These are phyloP conservation scores for Tagetes erecta DNA, from an alignment of 129 eudicot genomes.

Conservation along the genomic window DNA sequence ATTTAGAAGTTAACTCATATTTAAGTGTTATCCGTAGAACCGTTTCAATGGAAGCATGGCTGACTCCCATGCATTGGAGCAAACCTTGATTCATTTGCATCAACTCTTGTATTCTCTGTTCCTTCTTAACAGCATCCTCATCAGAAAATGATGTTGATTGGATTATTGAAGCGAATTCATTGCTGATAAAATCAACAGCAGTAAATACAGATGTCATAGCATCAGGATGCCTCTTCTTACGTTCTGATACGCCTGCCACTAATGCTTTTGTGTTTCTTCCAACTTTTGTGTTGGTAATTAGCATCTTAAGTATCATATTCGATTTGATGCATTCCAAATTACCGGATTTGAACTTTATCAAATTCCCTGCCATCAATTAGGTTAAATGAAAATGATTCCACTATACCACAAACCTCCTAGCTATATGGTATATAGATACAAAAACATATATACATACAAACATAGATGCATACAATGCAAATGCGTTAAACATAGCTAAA, in stretches of 20 bases:
- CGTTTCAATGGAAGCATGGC: slow-evolving; percentile 87
- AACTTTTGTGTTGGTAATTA: slow-evolving; percentile 90
- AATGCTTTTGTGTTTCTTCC: slow-evolving; percentile 95
- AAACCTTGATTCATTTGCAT: slow-evolving; percentile 98
- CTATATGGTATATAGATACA: slow-evolving; percentile 12
- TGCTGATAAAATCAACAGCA: slow-evolving; percentile 91
- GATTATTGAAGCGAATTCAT: slow-evolving; percentile 67
- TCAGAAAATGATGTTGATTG: slow-evolving; percentile 53
- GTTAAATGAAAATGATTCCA: slow-evolving; percentile 2
- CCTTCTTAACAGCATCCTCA: slow-evolving; percentile 63
- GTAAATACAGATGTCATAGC: slow-evolving; percentile 83
- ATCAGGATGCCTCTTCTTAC: slow-evolving; percentile 71
- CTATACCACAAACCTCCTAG: not conserved
- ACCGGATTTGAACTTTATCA: slow-evolving; percentile 90
- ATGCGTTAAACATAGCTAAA: not conserved
- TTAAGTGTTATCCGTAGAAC: slow-evolving; percentile 69
- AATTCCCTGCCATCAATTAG: slow-evolving; percentile 56
- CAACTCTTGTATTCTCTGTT: slow-evolving; percentile 75
- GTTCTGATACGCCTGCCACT: slow-evolving; percentile 90
- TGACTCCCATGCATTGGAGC: slow-evolving; percentile 98
- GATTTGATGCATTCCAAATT: slow-evolving; percentile 79
- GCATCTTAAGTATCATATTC: slow-evolving; percentile 83
- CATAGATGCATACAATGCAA: not conserved
- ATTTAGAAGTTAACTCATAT: slow-evolving; percentile 71
- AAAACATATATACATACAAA: not conserved